Conservation (phyloP, 495 filamentous ascomycete genomes). For the Xylaria nigripes region DNA sequence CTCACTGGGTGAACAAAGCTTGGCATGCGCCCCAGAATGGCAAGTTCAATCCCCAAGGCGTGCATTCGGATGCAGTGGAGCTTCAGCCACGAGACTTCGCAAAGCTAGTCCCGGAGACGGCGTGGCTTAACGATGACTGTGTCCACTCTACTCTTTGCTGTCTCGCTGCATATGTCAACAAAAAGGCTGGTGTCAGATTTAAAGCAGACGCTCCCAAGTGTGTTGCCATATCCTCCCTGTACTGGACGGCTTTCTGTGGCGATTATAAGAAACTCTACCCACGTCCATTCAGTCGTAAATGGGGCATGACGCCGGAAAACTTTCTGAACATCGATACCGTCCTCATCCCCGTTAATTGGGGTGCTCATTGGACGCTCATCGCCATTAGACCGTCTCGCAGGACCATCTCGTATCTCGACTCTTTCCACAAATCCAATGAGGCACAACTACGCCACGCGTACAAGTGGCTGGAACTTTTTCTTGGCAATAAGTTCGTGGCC, state of each 20-base stretch:
- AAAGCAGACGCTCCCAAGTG: constrained; percentile 51
- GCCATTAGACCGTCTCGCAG: constrained; percentile 56
- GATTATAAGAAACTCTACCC: constrained; percentile 39
- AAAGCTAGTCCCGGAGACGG: constrained; percentile 41
- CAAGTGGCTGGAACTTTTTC: constrained; percentile 49
- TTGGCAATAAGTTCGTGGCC: constrained; percentile 48
- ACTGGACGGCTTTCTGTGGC: constrained; percentile 50
- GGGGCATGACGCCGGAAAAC: constrained; percentile 29
- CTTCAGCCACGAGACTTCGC: constrained; percentile 56
- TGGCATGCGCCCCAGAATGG: constrained; percentile 12
- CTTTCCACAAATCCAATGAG: constrained; percentile 38
- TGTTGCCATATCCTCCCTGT: constrained; percentile 64
- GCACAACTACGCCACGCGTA: constrained; percentile 13
- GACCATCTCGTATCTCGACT: constrained; percentile 70
- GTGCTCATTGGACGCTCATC: constrained; percentile 56
- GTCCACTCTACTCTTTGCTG: constrained; percentile 60
- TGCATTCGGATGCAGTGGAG: constrained; percentile 40
- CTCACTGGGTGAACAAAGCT: constrained; percentile 24
- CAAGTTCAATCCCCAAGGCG: constrained; percentile 31
- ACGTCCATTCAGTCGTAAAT: constrained; percentile 25
- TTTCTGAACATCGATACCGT: constrained; percentile 38
- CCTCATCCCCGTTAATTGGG: constrained; percentile 38
- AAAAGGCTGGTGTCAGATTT: constrained; percentile 34
- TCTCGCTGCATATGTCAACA: constrained; percentile 53
- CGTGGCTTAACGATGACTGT: constrained; percentile 80